These are phyloP conservation scores for Aspergillus fischeri DNA, from an alignment of 2,329 filamentous ascomycete genomes.

Conservation along the genomic window DNA sequence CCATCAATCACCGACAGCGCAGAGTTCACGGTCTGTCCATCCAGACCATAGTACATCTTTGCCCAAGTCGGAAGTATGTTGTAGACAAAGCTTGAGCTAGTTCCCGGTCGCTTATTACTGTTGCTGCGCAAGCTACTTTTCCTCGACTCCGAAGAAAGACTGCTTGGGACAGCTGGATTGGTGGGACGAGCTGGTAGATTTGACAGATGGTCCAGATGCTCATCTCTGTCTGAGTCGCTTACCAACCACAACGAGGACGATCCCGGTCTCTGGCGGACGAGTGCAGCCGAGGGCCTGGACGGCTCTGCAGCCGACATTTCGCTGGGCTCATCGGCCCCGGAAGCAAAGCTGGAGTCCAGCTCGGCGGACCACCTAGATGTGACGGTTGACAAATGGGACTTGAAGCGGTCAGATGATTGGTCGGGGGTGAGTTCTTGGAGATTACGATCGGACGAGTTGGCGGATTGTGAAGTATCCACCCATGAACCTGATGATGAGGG, in stretches of 20 bases:
- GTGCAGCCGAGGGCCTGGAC: conserved; percentile 20
- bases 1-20: conserved; percentile 38
- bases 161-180: conserved; percentile 35
- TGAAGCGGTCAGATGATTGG: conserved; percentile 34
- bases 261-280: conserved; percentile 18
- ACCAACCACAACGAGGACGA: conserved; percentile 35
- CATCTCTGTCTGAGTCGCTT: conserved; percentile 29
- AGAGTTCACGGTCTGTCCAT: conserved; percentile 50
- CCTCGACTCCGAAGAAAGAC: conserved; percentile 40
- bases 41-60: conserved; percentile 67
- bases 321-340: conserved; percentile 18
- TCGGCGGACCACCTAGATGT: conserved; percentile 41
- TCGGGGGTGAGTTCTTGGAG: conserved; percentile 31
- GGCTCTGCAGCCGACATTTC: conserved; percentile 21
- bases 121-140: conserved; percentile 35
- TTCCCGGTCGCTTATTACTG: conserved; percentile 36
- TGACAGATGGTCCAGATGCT: conserved; percentile 34
- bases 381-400: conserved; percentile 43
- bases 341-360: conserved; percentile 22
- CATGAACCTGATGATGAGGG: conserved; percentile 41
- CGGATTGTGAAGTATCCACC: conserved; percentile 30
- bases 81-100: conserved; percentile 43
- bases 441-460: conserved; percentile 16
- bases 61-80: conserved; percentile 46
- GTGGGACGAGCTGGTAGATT: conserved; percentile 31